Evolutionary conservation across 805 yeast genomes (phyloP).

Genomic region (Teunomyces panamensis): DNA sequence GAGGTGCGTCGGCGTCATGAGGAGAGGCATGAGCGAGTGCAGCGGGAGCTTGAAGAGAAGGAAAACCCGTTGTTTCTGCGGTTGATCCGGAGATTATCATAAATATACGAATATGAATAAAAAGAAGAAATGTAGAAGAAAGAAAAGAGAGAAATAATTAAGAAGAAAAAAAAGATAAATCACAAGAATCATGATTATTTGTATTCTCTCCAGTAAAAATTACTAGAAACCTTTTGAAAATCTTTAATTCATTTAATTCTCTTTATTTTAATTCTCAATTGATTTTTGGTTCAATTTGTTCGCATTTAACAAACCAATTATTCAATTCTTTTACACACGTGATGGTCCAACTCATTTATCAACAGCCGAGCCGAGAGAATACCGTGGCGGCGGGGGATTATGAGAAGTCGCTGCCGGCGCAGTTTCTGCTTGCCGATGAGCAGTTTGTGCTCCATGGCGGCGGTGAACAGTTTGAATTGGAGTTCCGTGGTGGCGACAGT

Average conservation of each 20-base stretch:
- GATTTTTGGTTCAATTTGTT: too few relatives aligned
- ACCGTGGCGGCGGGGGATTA: constrained; percentile 32
- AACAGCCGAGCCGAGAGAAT: constrained; percentile 40
- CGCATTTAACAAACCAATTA: too few relatives aligned
- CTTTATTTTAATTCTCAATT: too few relatives aligned
- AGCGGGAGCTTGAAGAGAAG: constrained; percentile 30
- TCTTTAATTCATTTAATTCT: too few relatives aligned
- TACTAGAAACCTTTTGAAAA: too few relatives aligned
- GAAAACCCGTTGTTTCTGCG: constrained; percentile 37
- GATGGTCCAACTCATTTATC: constrained; percentile 13
- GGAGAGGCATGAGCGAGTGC: constrained; percentile 45
- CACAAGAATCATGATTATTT: too few relatives aligned
- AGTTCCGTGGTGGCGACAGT: not conserved
- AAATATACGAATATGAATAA: not conserved
- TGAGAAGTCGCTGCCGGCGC: constrained; percentile 38
- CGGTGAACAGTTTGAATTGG: constrained; percentile 15
- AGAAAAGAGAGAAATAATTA: not conserved
- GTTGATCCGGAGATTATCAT: constrained; percentile 35
- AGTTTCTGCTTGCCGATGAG: constrained; percentile 36
- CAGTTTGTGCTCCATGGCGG: constrained; percentile 42
- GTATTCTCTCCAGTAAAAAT: too few relatives aligned
- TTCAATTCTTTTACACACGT: too few relatives aligned
- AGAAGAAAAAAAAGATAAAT: not conserved
- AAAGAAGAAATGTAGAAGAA: too few relatives aligned
- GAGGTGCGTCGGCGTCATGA: constrained; percentile 47